A percentile compares a stretch with the other conserved stretches of the same genome.
Conservation (phyloP, 306 rosid genomes). For the Sicyos baderoa region DNA sequence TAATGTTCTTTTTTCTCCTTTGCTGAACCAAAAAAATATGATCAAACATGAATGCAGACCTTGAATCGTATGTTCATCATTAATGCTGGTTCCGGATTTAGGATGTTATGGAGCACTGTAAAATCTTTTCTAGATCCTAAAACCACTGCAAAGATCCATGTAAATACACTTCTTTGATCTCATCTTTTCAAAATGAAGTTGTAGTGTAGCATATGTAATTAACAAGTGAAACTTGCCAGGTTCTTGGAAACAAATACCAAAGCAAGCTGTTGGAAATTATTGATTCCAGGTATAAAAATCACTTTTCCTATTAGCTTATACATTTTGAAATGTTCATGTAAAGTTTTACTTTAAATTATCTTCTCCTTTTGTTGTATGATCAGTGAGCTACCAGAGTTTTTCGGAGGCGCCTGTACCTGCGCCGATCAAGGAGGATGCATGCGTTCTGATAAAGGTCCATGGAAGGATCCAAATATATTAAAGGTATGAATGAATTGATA, state of each 20-base stretch:
- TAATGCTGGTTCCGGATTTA: slow-evolving; percentile 94
- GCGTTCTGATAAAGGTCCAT: slow-evolving; percentile 89
- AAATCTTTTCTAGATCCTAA: slow-evolving; percentile 90
- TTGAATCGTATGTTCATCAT: slow-evolving; percentile 96
- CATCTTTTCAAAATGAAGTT: slow-evolving; percentile 21
- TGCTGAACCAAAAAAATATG: background rate
- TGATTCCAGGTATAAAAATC: slow-evolving; percentile 50
- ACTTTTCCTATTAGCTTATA: background rate
- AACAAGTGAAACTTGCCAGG: slow-evolving; percentile 40
- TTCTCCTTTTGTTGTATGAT: slow-evolving; percentile 19
- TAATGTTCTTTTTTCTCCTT: background rate
- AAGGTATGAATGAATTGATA: slow-evolving; percentile 29
- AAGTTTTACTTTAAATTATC: background rate
- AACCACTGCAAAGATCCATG: slow-evolving; percentile 79
- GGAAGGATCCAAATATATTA: slow-evolving; percentile 61
- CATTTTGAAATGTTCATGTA: background rate
- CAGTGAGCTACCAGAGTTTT: slow-evolving; percentile 83
- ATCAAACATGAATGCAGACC: slow-evolving; percentile 43
- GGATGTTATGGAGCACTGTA: slow-evolving; percentile 88
- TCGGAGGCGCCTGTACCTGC: slow-evolving; percentile 87
- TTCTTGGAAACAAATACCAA: slow-evolving; percentile 79
- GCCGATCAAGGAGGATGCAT: slow-evolving; percentile 77
- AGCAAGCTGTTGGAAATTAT: slow-evolving; percentile 82
- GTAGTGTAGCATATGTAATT: slow-evolving; percentile 13
- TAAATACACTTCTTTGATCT: slow-evolving; percentile 26